Conservation (phyloP, 1,284 basidiomycete genomes). For the Heterobasidion annosum region DNA sequence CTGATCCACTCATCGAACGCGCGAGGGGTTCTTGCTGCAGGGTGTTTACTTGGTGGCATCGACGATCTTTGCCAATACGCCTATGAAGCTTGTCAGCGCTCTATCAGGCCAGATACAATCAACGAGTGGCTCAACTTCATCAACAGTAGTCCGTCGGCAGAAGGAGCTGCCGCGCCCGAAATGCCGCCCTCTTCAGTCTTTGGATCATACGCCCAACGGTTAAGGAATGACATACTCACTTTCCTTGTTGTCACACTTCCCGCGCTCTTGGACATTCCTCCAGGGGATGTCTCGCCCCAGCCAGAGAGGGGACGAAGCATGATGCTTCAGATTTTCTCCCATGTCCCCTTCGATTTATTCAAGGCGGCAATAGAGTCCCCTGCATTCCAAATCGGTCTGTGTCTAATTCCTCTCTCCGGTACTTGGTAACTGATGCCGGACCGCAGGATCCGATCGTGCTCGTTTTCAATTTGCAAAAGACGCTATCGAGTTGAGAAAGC, state of each 20-base stretch:
- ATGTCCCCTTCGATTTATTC: slow-evolving; percentile 74
- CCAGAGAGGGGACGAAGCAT: slow-evolving; percentile 45
- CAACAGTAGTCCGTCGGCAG: slow-evolving; percentile 40
- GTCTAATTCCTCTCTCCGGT: slow-evolving; percentile 1
- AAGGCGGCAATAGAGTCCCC: slow-evolving; percentile 72
- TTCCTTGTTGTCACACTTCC: slow-evolving; percentile 72
- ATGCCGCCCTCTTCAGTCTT: slow-evolving; percentile 46
- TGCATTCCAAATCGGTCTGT: slow-evolving; percentile 67
- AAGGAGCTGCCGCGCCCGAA: slow-evolving; percentile 44
- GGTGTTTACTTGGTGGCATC: slow-evolving; percentile 77
- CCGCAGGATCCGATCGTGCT: slow-evolving; percentile 66
- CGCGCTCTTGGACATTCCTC: slow-evolving; percentile 33
- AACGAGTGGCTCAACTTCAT: slow-evolving; percentile 71
- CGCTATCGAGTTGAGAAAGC: slow-evolving; percentile 73
- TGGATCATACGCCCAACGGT: slow-evolving; percentile 58
- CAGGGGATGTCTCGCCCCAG: slow-evolving; percentile 17
- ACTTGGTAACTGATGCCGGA: neutral
- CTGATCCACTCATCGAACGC: slow-evolving; percentile 69
- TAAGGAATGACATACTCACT: slow-evolving; percentile 66
- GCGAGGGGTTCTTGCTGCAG: slow-evolving; percentile 73
- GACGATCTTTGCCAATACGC: slow-evolving; percentile 72
- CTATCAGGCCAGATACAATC: slow-evolving; percentile 67
- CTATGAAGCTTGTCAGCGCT: slow-evolving; percentile 68
- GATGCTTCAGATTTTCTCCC: slow-evolving; percentile 63
- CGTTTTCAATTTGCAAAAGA: slow-evolving; percentile 88